Evolutionary conservation across 495 filamentous ascomycete species (phyloP), one percentile per base, ranked within the genome.

Genomic region (Xylaria flabelliformis): DNA sequence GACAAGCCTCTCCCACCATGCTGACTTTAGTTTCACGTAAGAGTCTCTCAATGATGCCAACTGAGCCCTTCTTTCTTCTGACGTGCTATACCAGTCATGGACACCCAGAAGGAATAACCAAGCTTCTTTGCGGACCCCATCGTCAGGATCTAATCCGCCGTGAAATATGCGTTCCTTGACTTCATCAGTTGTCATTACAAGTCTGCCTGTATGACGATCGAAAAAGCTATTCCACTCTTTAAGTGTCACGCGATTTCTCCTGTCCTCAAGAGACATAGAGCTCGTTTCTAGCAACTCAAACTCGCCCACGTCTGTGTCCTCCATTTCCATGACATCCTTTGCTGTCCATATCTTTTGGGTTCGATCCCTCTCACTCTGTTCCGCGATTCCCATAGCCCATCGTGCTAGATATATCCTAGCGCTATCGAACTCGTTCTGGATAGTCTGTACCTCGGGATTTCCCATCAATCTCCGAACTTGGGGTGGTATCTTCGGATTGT

Each of bases 321-420:
- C 96, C 80, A 97, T 91, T 78, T 96, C 95, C 71, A 98, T 86
- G 19, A 97, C 91, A 83, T 99, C 96, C 75, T 90, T 90, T 5
- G 93, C 95, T 0, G 94, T 97, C 91, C 94, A 99, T 74, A 97
- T 97, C 48, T 94, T 85, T 79, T 93, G 90, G 67, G 89, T 93
- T 42, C 90, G 80, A 64, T 99, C 96, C 51, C 89, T 85, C 78
- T 99, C 96, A 76, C 94, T 93, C 82, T 98, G 96, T 80, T 99
- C 96, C 0, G 95, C 94, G 67, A 99, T 97, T 1, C 93, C 97
- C 96, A 98, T 98, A 0, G 96, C 96, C 96, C 96, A 99, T 58
- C 96, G 86, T 3, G 96, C 96, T 29, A 99, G 85, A 75, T 99
- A 99, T 48, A 99, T 83, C 72, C 96, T 87, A 7, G 97, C 96